Conservation (phyloP, 306 rosid species). For the Gynostemma pentaphyllum region DNA sequence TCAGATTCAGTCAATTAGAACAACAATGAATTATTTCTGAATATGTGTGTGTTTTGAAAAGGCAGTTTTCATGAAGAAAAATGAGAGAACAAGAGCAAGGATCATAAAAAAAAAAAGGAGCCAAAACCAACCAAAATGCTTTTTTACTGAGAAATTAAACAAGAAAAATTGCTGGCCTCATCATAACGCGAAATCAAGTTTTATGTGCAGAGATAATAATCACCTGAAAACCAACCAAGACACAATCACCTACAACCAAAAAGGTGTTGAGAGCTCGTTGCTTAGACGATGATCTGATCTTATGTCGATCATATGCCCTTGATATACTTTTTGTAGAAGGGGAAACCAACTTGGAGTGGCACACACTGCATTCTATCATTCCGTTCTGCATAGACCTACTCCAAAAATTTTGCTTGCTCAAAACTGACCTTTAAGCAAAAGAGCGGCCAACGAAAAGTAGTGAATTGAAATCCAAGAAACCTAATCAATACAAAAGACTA, state of each 20-base stretch:
- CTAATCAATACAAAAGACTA: background rate
- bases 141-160: background rate
- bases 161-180: background rate
- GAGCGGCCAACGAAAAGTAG: constrained; percentile 7
- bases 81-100: background rate
- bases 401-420: constrained; percentile 23
- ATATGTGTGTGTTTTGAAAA: no score
- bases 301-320: constrained; percentile 88
- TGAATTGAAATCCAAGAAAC: constrained; percentile 1
- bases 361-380: constrained; percentile 93
- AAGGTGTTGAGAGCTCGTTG: constrained; percentile 64
- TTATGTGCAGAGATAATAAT: constrained; percentile 11
- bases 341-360: constrained; percentile 83
- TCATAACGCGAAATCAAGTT: background rate
- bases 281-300: constrained; percentile 63
- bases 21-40: background rate
- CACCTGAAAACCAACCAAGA: constrained; percentile 95
- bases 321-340: constrained; percentile 52
- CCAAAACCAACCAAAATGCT: background rate
- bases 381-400: constrained; percentile 49
- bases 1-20: background rate
- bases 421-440: constrained; percentile 31
- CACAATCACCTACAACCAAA: constrained; percentile 94
- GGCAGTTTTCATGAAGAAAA: background rate
- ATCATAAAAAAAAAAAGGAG: background rate